Percentiles rank a stretch among this genome's conserved stretches.
phyloP scores from a whole-genome alignment of 768 basidiomycete genomes.

The Pleurotus ostreatus region DNA sequence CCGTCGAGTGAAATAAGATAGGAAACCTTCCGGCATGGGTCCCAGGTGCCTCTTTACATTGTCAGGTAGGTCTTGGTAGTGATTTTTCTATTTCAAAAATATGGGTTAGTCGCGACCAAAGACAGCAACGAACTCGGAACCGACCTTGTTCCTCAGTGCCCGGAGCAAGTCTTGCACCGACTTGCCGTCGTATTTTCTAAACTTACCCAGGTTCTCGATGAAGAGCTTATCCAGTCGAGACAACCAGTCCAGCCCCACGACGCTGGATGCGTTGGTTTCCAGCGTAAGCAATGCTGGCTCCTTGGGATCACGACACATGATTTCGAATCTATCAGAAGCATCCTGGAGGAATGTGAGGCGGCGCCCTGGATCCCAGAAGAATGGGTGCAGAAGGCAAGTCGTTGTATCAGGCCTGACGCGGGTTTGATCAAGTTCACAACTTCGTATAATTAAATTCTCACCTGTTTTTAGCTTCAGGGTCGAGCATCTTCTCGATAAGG shows the following conservation, averaged over 20 bases:
- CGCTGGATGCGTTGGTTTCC: constrained; percentile 61
- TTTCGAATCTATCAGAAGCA: constrained; percentile 95
- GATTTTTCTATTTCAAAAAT: constrained; percentile 69
- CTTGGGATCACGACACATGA: constrained; percentile 91
- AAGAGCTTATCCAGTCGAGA: constrained; percentile 81
- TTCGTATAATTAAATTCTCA: constrained; percentile 27
- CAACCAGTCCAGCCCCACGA: constrained; percentile 93
- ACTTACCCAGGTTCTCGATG: constrained; percentile 94
- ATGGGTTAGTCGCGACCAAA: background rate
- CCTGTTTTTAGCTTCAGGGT: constrained; percentile 72
- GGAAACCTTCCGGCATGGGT: constrained; percentile 87
- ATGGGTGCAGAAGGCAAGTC: constrained; percentile 87
- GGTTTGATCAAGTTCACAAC: background rate
- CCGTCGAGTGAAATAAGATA: constrained; percentile 90
- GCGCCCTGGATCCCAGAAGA: constrained; percentile 91
- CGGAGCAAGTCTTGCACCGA: constrained; percentile 90
- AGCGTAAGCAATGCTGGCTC: constrained; percentile 71
- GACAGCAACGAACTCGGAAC: constrained; percentile 16
- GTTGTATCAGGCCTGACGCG: constrained; percentile 76
- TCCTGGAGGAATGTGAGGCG: constrained; percentile 94
- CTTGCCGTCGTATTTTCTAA: constrained; percentile 91
- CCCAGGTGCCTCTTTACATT: constrained; percentile 87
- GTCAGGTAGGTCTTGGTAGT: constrained; percentile 95
- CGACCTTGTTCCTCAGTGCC: constrained; percentile 91
- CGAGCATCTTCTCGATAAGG: constrained; percentile 76